Conservation (phyloP, 179 eudicot species). For the Corrigiola litoralis region DNA sequence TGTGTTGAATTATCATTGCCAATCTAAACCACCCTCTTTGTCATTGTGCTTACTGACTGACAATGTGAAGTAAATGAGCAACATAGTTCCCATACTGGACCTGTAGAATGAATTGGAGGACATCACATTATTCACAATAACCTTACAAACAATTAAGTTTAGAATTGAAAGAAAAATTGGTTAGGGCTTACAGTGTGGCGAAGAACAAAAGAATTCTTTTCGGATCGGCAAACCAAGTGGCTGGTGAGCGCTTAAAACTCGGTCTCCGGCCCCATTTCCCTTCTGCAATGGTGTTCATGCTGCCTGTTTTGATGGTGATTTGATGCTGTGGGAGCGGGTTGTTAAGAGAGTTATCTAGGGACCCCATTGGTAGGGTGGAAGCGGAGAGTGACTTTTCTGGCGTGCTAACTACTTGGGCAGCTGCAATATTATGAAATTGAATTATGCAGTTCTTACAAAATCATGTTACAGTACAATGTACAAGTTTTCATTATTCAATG, state of each 20-base stretch:
- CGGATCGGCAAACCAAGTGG: slow-evolving; percentile 47
- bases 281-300: slow-evolving; percentile 26
- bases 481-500: slow-evolving; percentile 14
- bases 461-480: background rate
- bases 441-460: background rate
- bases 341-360: slow-evolving; percentile 17
- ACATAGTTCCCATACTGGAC: slow-evolving; percentile 70
- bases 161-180: background rate
- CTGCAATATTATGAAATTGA: slow-evolving; percentile 27
- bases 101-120: slow-evolving; percentile 29
- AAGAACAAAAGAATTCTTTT: slow-evolving; percentile 63
- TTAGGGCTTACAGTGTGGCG: slow-evolving; percentile 74
- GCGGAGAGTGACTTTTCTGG: slow-evolving; percentile 47
- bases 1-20: slow-evolving; percentile 20
- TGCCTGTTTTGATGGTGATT: slow-evolving; percentile 50
- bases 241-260: slow-evolving; percentile 53
- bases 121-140: background rate
- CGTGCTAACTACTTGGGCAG: slow-evolving; percentile 35
- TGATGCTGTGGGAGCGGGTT: slow-evolving; percentile 44
- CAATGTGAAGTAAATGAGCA: slow-evolving; percentile 69
- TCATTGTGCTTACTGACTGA: slow-evolving; percentile 38
- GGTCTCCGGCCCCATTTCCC: slow-evolving; percentile 36
- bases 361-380: slow-evolving; percentile 17
- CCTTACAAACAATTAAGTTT: background rate
- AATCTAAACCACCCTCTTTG: slow-evolving; percentile 26